Base-by-base conservation (phyloP, 768 basidiomycete species). In the Pleurotus giganteus region DNA sequence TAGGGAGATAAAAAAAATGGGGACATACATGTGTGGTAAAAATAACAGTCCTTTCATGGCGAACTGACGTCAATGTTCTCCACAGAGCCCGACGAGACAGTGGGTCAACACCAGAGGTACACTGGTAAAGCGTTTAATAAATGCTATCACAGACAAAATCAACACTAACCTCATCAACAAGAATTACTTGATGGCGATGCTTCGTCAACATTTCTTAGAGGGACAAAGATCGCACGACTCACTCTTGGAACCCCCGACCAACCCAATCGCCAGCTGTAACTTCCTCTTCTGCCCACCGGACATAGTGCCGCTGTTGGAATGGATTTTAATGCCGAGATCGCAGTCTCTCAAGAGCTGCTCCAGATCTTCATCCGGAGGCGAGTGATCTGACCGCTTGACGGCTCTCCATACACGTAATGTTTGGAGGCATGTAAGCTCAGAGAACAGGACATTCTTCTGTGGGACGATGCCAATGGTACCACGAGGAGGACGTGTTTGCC, bases 251-350 rank as follows among this genome's bases (percentile, higher is more conserved):
- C 89, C 88, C 4, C 88, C 88, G 23, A 90, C 73, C 9, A 92
- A 71, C 9, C 89, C 89, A 60, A 89, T 85, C 0, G 90, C 90
- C n/a, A 91, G 72, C 61, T 92, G 90, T 23, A 92, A 70, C 68
- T 91, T 91, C 62, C 90, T 68, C 71, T 91, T 91, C 71, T 92
- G 89, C 6, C 90, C 90, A 1, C 90, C 90, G 44, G 83, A 85
- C 31, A 92, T 74, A 1, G 82, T 85, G 50, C 72, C 72, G 1
- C 88, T 83, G 60, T 86, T 85, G 12, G 82, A 74, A 58, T 85
- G 72, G 9, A 88, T 80, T 67, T 91, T 91, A 54, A 73, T 74
- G n/a, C 71, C 81, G 23, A 92, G 68, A 66, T 91, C 89, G 56
- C 90, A 92, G 62, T 89, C 86, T 17, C 74, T 69, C 54, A 92